Evolutionary conservation across 2,329 filamentous ascomycete genomes (phyloP).

Genomic region (Fusarium sororula): DNA sequence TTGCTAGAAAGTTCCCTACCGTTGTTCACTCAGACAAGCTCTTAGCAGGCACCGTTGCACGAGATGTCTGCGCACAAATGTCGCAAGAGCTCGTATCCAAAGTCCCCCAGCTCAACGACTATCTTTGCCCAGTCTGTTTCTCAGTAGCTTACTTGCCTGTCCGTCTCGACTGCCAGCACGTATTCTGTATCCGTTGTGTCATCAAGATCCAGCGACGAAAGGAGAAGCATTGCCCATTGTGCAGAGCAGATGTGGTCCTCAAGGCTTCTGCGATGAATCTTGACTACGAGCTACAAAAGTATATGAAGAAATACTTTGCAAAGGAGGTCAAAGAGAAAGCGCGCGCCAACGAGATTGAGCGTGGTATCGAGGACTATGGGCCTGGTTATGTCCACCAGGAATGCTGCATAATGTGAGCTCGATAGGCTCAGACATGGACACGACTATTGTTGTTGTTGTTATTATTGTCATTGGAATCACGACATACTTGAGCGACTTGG

Average conservation of each 20-base stretch:
- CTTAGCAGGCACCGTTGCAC: conserved; percentile 74
- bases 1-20: conserved; percentile 69
- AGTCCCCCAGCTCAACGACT: conserved; percentile 86
- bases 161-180: conserved; percentile 76
- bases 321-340: conserved; percentile 74
- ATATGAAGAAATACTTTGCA: conserved; percentile 79
- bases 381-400: conserved; percentile 67
- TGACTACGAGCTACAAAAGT: conserved; percentile 73
- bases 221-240: conserved; percentile 78
- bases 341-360: conserved; percentile 76
- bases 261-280: conserved; percentile 75
- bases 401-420: conserved; percentile 67
- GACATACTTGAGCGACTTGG: neutral
- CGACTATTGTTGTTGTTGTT: neutral
- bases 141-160: conserved; percentile 83
- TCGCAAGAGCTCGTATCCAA: conserved; percentile 75
- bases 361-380: conserved; percentile 77
- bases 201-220: conserved; percentile 79
- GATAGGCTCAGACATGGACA: neutral
- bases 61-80: conserved; percentile 78
- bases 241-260: conserved; percentile 76
- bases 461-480: neutral
- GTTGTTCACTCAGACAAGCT: conserved; percentile 67
- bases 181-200: conserved; percentile 86
- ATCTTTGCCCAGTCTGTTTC: conserved; percentile 82